Percentiles rank a stretch among this genome's conserved stretches.
Evolutionary conservation across 345 rosid genomes (phyloP).

Genomic region (Arabidopsis suecica): DNA sequence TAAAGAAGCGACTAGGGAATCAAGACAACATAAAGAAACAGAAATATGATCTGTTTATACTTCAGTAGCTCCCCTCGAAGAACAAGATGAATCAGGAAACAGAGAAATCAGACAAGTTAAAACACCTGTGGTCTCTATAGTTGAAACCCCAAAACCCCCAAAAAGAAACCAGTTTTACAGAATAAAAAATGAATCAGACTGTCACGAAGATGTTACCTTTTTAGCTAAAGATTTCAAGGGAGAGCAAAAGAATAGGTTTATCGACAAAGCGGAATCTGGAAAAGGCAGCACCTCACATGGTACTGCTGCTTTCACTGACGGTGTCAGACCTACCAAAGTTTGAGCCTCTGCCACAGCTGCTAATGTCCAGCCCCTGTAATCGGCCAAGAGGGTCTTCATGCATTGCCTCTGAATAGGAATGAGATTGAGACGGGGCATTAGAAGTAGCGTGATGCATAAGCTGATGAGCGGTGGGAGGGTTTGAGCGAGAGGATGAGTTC

Average conservation of each 20-base stretch:
- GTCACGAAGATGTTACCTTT: slow-evolving; percentile 33
- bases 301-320: slow-evolving; percentile 79
- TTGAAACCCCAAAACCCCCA: slow-evolving; percentile 32
- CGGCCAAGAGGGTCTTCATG: slow-evolving; percentile 74
- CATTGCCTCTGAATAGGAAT: slow-evolving; percentile 61
- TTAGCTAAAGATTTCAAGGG: slow-evolving; percentile 34
- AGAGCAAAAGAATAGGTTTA: slow-evolving; percentile 40
- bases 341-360: slow-evolving; percentile 64
- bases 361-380: slow-evolving; percentile 85
- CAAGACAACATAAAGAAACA: slow-evolving; percentile 16
- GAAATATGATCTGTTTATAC: slow-evolving; percentile 13
- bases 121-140: slow-evolving; percentile 38
- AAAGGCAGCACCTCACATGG: slow-evolving; percentile 49
- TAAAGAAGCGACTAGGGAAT: slow-evolving; percentile 27
- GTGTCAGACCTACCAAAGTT: slow-evolving; percentile 70
- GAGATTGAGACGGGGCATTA: slow-evolving; percentile 46
- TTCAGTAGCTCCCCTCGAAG: slow-evolving; percentile 14
- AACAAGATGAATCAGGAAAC: slow-evolving; percentile 26
- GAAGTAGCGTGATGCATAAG: slow-evolving; percentile 45
- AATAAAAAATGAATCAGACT: slow-evolving; percentile 29
- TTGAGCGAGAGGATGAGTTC: slow-evolving; percentile 26
- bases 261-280: slow-evolving; percentile 32
- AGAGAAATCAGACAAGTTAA: slow-evolving; percentile 33
- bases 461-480: slow-evolving; percentile 49
- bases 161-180: slow-evolving; percentile 33